Evolutionary conservation across 192 early-diverging fungal species (phyloP).

Genomic region (Coemansia sp.): DNA sequence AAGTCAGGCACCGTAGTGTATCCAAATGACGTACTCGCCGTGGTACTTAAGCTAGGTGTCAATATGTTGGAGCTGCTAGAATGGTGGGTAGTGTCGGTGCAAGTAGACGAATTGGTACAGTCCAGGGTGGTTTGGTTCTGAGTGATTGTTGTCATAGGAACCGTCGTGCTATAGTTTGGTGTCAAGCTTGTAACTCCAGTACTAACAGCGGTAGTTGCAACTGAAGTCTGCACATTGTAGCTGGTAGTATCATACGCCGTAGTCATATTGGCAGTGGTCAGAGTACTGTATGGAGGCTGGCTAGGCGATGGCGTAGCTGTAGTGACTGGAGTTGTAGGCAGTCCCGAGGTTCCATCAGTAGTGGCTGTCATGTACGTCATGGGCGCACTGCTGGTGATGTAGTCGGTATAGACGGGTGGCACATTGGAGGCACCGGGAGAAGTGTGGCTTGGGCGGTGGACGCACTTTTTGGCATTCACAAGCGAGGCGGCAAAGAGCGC

Average conservation of each 20-base stretch:
- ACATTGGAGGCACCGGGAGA: neutral
- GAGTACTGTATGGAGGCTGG: neutral
- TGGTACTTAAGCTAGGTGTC: neutral
- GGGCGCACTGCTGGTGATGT: neutral
- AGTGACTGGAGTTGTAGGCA: too few species aligned
- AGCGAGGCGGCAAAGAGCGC: neutral
- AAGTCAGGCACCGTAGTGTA: neutral
- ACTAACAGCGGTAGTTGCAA: neutral
- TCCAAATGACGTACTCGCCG: neutral
- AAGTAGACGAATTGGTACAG: neutral
- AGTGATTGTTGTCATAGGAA: neutral
- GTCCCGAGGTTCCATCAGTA: too few species aligned
- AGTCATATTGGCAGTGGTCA: neutral
- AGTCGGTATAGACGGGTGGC: neutral
- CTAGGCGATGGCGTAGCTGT: too few species aligned
- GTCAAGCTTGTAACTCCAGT: neutral
- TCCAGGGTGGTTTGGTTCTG: neutral
- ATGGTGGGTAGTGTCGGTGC: neutral
- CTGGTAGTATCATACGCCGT: neutral
- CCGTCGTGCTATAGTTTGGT: neutral
- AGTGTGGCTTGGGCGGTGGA: neutral
- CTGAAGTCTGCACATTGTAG: neutral
- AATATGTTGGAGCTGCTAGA: neutral
- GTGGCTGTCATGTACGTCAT: too few species aligned
- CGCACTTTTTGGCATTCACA: neutral